Conservation (phyloP, 768 basidiomycete species). For the Chlorophyllum brunneum region DNA sequence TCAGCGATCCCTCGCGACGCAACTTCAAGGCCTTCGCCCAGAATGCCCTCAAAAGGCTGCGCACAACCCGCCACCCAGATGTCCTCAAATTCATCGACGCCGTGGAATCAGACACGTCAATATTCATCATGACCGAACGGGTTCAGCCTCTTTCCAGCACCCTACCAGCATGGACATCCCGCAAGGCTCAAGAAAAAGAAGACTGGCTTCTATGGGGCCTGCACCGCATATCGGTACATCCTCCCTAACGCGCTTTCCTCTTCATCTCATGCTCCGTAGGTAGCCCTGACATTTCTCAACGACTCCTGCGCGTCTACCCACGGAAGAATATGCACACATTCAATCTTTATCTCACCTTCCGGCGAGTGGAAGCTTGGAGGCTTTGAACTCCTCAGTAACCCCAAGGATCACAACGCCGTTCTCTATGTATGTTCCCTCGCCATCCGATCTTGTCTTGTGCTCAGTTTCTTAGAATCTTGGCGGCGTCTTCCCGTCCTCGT, state of each 20-base stretch:
- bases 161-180: slow-evolving; percentile 59
- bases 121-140: slow-evolving; percentile 95
- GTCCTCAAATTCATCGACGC: slow-evolving; percentile 94
- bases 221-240: slow-evolving; percentile 79
- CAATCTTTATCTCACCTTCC: slow-evolving; percentile 87
- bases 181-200: slow-evolving; percentile 61
- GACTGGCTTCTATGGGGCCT: slow-evolving; percentile 95
- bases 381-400: slow-evolving; percentile 84
- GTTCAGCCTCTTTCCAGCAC: slow-evolving; percentile 69
- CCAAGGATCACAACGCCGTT: slow-evolving; percentile 73
- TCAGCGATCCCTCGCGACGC: slow-evolving; percentile 54
- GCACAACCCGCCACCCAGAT: slow-evolving; percentile 92
- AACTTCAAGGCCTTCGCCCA: slow-evolving; percentile 72
- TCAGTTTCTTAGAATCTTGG: slow-evolving; percentile 53
- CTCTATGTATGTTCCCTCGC: slow-evolving; percentile 62
- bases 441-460: neutral
- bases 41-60: slow-evolving; percentile 86
- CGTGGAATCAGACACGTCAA: slow-evolving; percentile 80
- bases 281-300: slow-evolving; percentile 88
- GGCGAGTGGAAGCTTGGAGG: slow-evolving; percentile 98
- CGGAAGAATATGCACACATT: slow-evolving; percentile 68
- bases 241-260: neutral
- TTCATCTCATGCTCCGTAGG: slow-evolving; percentile 37
- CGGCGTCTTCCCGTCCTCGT: slow-evolving; percentile 57
- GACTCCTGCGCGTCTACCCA: slow-evolving; percentile 80